Evolutionary conservation across 2,329 filamentous ascomycete genomes (phyloP), one percentile per base, ranked within the genome.

Genomic region (Colletotrichum echinochloae): DNA sequence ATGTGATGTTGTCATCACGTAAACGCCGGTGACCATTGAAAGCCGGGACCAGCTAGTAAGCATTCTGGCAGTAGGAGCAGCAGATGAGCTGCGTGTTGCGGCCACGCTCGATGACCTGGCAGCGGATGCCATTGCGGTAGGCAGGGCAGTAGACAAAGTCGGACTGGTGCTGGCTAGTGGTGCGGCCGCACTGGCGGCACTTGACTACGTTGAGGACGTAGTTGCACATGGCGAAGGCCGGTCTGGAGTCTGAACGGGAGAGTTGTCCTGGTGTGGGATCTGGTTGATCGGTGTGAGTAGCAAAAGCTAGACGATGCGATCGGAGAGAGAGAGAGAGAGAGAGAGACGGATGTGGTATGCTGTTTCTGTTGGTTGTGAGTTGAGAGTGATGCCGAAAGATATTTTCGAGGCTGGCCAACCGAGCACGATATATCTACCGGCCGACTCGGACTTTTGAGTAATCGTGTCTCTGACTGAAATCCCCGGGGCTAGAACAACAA

Each of bases 11-110:
- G 7, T 44, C 14, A 7, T n/a, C 33, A 20, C 89, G 83, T 71
- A 87, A 76, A 74, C 90, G 87, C 33, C 85, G 85, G 52, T 90
- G 83, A 56, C 89, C 88, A 74, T 89, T 85, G 71, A 89, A 84
- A 16, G 89, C 82, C 16, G 87, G 86, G 57, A 81, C 80, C 9
- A 85, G 79, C 73, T 89, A 87, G 18, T 71, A 71, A 23, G 69
- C 18, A 23, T 37, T 41, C 41, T 71, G 69, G 60, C 69, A 71
- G 8, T 8, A 20, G 14, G 69, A 60, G 26, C 69, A 71, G 44
- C 46, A 65, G 18, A 44, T n/a, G 14, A 71, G 60, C n/a, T 46
- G 61, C 5, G 69, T 71, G 20, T 41, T 54, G 33, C 65, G 49
- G 33, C 52, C 65, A 7, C 69, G 69, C 56, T 68, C 65, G 1